Base-by-base conservation (phyloP, 2,329 filamentous ascomycete genomes). In the Rosellinia necatrix region DNA sequence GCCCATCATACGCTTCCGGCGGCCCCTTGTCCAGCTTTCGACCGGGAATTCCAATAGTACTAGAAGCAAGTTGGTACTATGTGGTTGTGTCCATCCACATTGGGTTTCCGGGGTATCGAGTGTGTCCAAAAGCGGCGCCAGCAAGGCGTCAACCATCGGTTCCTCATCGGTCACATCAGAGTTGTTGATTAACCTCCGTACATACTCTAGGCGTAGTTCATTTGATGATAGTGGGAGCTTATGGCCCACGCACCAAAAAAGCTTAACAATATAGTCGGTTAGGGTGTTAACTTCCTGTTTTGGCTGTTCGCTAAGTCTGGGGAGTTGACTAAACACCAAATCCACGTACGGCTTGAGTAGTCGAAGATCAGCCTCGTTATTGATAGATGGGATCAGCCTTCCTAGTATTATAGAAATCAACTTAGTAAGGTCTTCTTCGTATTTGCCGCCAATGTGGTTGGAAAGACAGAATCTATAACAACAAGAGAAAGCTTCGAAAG, bases 1-100 rank as follows among this genome's bases (percentile, higher is more conserved):
- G 19, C 57, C 57, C 66, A 71, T 68, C 15, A 70, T 62, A 4
- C 64, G 66, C 42, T 70, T 72, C n/a, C 70, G 66, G 17, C 69
- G 65, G 15, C 61, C 64, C 58, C 66, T 69, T 3, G 66, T 68
- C 37, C 67, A 67, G 12, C 59, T 57, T 24, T 68, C 68, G 19
- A 54, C 52, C 24, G 68, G 68, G 22, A 71, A 68, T 29, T 65
- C 60, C 3, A 70, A 46, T 3, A 72, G 54, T 34, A 62, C 56
- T 21, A 49, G 54, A 24, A 71, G 43, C 7, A 63, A 35, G 8
- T 61, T 59, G 27, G 63, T 27, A 19, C 60, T 63, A 38, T 66
- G 49, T 32, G 66, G 57, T 37, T 64, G 56, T 34, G 64, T 68
- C 66, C 67, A 70, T 15, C 63, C 64, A 48, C 54, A 55, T 17